Evolutionary conservation across 228 moss, liverwort and hornwort species (phyloP), one percentile per base, ranked within the genome.

Genomic region (Sphagnum fallax): DNA sequence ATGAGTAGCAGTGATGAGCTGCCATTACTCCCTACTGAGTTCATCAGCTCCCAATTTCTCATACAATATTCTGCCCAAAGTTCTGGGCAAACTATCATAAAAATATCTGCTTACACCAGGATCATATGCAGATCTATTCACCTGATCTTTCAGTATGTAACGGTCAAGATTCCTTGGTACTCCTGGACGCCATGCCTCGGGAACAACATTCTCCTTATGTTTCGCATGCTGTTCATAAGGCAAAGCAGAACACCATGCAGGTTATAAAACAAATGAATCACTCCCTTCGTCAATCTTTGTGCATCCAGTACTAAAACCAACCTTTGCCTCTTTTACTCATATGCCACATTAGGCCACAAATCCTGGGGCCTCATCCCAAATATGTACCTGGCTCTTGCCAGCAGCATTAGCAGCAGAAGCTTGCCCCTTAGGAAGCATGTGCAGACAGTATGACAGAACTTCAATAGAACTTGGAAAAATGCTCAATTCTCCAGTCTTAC

Each of bases 391-490:
- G 32, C 32, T 32, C 32, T 32, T 32, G 32, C 32, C 32, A 32
- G 32, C 32, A 32, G 32, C 32, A 32, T 82, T 91, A 61, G 80
- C 79, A 73, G 74, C 84, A 69, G 78, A 84, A 6, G 75, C 74
- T 18, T 83, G 78, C 53, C 81, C 79, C 79, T 88, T 91, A 2
- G 97, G 97, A 69, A 97, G 74, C 97, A 97, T 93, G 48, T 97
- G 97, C 72, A 97, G 77, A 79, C 97, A 97, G 67, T 89, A 89
- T 52, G 91, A 86, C 64, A 97, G 84, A 68, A 93, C 80, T 75
- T 88, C 88, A 12, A 97, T 83, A 52, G 86, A 73, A 50, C 78
- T 91, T 66, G 91, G 86, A 67, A 93, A 93, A 61, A 97, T 78
- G 72, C 91, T 97, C 72, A 97, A 73, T 70, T 97, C 97, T 73